Evolutionary conservation across 2,329 filamentous ascomycete species (phyloP).

Genomic region (Fusarium marasasianum): DNA sequence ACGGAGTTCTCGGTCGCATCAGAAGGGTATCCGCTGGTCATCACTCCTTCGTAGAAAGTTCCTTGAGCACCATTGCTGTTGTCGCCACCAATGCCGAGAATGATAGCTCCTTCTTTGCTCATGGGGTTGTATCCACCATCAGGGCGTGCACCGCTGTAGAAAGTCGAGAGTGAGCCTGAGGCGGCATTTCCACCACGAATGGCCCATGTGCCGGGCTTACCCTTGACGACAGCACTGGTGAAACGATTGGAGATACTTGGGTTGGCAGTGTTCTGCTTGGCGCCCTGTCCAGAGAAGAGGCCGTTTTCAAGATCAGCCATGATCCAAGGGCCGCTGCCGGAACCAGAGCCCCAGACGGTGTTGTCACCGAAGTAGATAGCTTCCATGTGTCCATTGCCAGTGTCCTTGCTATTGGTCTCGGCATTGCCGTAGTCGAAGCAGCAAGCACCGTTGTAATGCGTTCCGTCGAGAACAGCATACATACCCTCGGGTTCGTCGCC

Average conservation of each 20-base stretch:
- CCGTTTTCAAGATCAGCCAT: constrained; percentile 77
- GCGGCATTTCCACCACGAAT: constrained; percentile 22
- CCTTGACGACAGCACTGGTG: constrained; percentile 7
- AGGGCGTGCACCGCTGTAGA: constrained; percentile 15
- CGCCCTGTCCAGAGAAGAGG: constrained; percentile 64
- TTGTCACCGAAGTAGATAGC: constrained; percentile 71
- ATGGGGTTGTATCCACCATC: constrained; percentile 18
- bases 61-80: constrained; percentile 16
- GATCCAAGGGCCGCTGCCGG: constrained; percentile 70
- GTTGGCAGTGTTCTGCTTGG: constrained; percentile 15
- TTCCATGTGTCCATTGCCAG: constrained; percentile 74
- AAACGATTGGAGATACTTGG: background rate
- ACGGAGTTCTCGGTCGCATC: constrained; percentile 19
- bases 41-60: constrained; percentile 15
- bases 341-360: constrained; percentile 64
- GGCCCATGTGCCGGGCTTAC: constrained; percentile 6
- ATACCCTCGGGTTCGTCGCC: constrained; percentile 12
- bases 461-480: constrained; percentile 29
- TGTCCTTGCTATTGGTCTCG: constrained; percentile 60
- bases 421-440: constrained; percentile 28
- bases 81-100: constrained; percentile 17
- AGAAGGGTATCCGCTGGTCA: constrained; percentile 17
- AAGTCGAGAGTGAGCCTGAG: constrained; percentile 5
- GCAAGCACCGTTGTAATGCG: constrained; percentile 18
- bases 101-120: constrained; percentile 15